Evolutionary conservation across 2,329 filamentous ascomycete species (phyloP), one percentile per base, ranked within the genome.

Genomic region (Talaromyces verruculosus): DNA sequence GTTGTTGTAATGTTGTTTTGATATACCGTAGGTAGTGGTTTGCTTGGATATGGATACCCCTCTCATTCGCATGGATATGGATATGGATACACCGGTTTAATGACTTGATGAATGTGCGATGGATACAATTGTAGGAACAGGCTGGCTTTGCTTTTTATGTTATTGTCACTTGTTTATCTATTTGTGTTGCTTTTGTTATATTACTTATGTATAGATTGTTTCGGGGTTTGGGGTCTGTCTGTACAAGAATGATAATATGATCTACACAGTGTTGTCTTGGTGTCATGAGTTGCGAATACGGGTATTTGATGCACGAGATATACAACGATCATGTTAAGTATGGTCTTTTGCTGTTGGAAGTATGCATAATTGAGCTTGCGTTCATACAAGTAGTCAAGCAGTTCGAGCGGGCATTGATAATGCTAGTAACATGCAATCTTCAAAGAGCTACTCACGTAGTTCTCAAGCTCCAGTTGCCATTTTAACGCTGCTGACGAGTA

Each of bases 41-140:
- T 55, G 28, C 11, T 39, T 39, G 33, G 53, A 57, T 57, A 57
- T 39, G 53, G 53, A 57, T 57, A 57, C 53, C 51, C 51, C 47
- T 15, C 43, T 47, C 43, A 47, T 47, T 47, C 19, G 45, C 45
- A 51, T 28, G 25, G 25, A 53, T 33, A 53, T 53, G 25, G 25
- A 30, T n/a, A 53, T 53, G 47, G 47, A 30, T 30, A 33, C 47
- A 53, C 25, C n/a, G 5, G 22, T 57, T 39, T 35, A 57, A 57
- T 37, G 53, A 57, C 53, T 22, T 57, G 33, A 57, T 25, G 53
- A 57, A 7, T 57, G 33, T 25, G 30, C 7, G n/a, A 39, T 57
- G 11, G 53, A 37, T 37, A 37, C 53, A 37, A 17, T 39, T 39
- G n/a, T 37, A 57, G 30, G 53, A 25, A 39, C 10, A 25, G n/a